phyloP scores from a whole-genome alignment of 1,284 basidiomycete genomes.

The Pyrrhoderma noxium region DNA sequence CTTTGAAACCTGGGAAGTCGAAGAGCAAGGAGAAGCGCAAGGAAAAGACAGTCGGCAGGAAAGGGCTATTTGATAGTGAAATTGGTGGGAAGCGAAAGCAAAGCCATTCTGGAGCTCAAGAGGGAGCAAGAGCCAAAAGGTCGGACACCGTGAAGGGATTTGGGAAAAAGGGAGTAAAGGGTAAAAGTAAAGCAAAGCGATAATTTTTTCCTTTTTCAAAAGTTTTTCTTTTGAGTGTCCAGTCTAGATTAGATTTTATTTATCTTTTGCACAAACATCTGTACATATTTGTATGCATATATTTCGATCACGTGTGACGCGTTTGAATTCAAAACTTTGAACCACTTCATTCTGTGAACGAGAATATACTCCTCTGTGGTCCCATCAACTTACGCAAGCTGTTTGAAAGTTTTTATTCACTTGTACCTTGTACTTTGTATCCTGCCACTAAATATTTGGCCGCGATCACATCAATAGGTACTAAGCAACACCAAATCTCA shows the following conservation, averaged over 20 bases:
- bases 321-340: conserved; percentile 31
- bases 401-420: no score
- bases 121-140: conserved; percentile 43
- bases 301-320: conserved; percentile 12
- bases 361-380: not conserved
- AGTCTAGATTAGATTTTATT: not conserved
- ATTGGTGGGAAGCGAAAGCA: conserved; percentile 28
- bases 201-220: conserved; percentile 5
- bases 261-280: conserved; percentile 3
- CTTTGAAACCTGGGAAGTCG: conserved; percentile 17
- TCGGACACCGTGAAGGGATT: conserved; percentile 42
- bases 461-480: no score
- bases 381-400: no score
- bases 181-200: conserved; percentile 26
- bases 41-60: conserved; percentile 11
- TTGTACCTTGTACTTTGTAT: no score
- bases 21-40: conserved; percentile 15
- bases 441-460: no score
- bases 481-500: no score
- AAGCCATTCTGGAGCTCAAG: conserved; percentile 21
- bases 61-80: conserved; percentile 37
- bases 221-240: conserved; percentile 11
- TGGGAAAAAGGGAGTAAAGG: conserved; percentile 40
- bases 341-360: not conserved
- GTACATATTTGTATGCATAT: not conserved